Percentiles rank a stretch among this genome's conserved stretches.
phyloP scores from a whole-genome alignment of 148 eudicot genomes.

The Vaccinium macrocarpon region DNA sequence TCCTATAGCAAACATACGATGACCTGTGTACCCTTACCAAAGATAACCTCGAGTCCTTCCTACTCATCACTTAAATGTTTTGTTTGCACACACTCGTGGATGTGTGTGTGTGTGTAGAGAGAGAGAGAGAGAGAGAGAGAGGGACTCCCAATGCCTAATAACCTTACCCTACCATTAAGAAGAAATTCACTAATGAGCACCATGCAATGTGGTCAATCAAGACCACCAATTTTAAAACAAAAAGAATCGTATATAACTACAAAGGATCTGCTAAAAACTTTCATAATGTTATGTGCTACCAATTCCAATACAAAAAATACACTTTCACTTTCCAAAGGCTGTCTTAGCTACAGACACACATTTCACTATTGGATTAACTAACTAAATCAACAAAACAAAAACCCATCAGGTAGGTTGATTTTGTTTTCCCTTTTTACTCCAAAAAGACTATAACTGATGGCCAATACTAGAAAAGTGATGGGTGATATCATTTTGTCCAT shows the following conservation, averaged over 20 bases:
- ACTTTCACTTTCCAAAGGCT: constrained; percentile 6
- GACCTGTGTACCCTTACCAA: background rate
- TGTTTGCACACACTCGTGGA: background rate
- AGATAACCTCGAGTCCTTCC: background rate
- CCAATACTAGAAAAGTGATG: background rate
- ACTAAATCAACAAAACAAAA: background rate
- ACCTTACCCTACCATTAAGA: background rate
- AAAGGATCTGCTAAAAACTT: background rate
- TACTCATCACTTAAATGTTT: background rate
- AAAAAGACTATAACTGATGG: background rate
- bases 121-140: background rate
- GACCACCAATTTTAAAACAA: background rate
- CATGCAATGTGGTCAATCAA: background rate
- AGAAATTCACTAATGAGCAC: background rate
- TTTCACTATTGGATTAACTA: background rate
- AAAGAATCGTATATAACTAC: background rate
- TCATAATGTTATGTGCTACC: background rate
- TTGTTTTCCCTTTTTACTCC: background rate
- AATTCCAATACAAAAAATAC: background rate
- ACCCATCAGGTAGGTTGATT: background rate
- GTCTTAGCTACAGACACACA: background rate
- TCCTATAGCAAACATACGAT: background rate
- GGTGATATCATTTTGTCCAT: background rate
- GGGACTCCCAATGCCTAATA: background rate
- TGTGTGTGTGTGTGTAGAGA: too few relatives aligned